phyloP scores from a whole-genome alignment of 768 basidiomycete species.

The Russula earlei region DNA sequence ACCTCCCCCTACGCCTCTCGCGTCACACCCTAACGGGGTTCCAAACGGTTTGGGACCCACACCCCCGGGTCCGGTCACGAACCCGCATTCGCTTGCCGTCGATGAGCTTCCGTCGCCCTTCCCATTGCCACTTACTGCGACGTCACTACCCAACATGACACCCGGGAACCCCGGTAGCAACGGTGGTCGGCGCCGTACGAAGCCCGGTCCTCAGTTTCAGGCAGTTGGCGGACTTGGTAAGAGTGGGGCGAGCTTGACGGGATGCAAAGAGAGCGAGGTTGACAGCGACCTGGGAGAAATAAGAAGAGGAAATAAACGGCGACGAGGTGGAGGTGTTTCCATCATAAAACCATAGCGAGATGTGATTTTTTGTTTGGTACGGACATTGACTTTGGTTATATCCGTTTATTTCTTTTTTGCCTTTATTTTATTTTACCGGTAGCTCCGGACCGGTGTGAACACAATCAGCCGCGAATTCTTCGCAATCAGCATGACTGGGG shows the following conservation, averaged over 20 bases:
- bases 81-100: conserved; percentile 77
- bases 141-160: conserved; percentile 30
- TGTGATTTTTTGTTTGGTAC: too few species aligned
- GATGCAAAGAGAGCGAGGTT: conserved; percentile 58
- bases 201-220: conserved; percentile 42
- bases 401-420: not conserved
- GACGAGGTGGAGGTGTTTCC: conserved; percentile 31
- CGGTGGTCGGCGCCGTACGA: conserved; percentile 31
- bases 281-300: conserved; percentile 75
- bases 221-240: conserved; percentile 65
- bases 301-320: conserved; percentile 59
- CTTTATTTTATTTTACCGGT: not conserved
- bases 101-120: conserved; percentile 84
- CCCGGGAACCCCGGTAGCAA: conserved; percentile 20
- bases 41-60: conserved; percentile 32
- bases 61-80: conserved; percentile 53
- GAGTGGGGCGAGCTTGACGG: conserved; percentile 47
- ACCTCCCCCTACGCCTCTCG: conserved; percentile 66
- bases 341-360: conserved; percentile 19
- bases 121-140: conserved; percentile 60
- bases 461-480: too few species aligned
- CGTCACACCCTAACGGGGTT: conserved; percentile 28
- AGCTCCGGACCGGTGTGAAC: not conserved
- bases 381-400: too few species aligned
- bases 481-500: not conserved